Base-by-base conservation (phyloP, 257 asterid genomes). In the Nicotiana obtusifolia region DNA sequence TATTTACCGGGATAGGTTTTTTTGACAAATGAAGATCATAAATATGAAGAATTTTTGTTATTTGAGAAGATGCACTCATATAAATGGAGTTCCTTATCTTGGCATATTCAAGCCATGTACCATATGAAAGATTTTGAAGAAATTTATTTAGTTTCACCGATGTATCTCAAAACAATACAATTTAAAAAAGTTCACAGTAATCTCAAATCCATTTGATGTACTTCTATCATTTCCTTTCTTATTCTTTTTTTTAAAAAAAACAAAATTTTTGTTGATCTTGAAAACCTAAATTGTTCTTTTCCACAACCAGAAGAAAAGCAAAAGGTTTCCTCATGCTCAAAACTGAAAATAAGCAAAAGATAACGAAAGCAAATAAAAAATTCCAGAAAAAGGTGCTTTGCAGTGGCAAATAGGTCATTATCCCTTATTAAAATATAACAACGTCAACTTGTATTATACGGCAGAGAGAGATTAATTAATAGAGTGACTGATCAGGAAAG, bases 321-420 rank as follows among this genome's bases (percentile, higher is more conserved):
- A 73, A 73, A 73, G 79, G 9, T 73, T 73, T 47, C 24, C 41
- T 73, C 79, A 73, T 73, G 62, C 41, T 73, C 79, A 73, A 71
- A 71, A 47, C 79, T 47, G 79, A 73, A 47, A 73, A 49, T 73
- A 47, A 47, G 61, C 41, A 47, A 73, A 73, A 24, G 79, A 73
- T 24, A 73, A 14, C 15, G 22, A 14, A 47, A 73, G 19, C 61
- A 73, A 33, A 73, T 28, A 11, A 22, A 20, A 7, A 20, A 13
- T 0, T 3, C 11, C 15, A 47, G 41, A 0, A 16, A 69, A 73
- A 73, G 61, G 41, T 47, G 9, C 79, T 73, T 73, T 47, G 79
- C 24, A 73, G 79, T 15, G 61, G 41, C 61, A 73, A 47, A 47
- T 47, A 4, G 37, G 79, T 73, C 79, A 73, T 15, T 73, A 7